These are phyloP conservation scores for Eimeria acervulina DNA, from an alignment of 169 alveolate genomes.

Conservation along the genomic window DNA sequence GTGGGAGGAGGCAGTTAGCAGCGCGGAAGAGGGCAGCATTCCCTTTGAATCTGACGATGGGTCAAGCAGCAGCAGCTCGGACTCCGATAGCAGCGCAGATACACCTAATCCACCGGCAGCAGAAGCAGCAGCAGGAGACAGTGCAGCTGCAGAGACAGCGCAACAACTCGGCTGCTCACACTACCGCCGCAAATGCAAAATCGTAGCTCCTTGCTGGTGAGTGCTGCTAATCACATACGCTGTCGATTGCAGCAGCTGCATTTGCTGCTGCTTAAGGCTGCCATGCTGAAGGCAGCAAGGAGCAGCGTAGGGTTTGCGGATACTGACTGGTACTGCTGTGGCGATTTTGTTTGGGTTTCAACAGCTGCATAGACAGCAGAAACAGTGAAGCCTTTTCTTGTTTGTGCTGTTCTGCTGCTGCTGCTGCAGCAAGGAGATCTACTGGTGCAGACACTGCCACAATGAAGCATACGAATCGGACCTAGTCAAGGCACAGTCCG, in stretches of 20 bases:
- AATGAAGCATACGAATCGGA: slow-evolving; percentile 83
- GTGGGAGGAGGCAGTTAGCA: not conserved
- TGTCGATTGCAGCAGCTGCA: too few species aligned
- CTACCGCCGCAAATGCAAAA: slow-evolving; percentile 76
- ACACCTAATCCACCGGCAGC: not conserved
- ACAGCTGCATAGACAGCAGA: not conserved
- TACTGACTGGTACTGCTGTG: too few species aligned
- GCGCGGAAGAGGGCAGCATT: slow-evolving; percentile 1
- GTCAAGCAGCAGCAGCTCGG: not conserved
- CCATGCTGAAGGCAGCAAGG: too few species aligned
- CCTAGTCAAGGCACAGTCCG: slow-evolving; percentile 70
- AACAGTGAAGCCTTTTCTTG: not conserved
- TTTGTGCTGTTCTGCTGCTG: not conserved
- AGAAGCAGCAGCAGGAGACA: not conserved
- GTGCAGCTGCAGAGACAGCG: not conserved
- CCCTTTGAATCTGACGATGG: slow-evolving; percentile 5
- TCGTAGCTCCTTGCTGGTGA: slow-evolving; percentile 81
- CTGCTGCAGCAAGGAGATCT: slow-evolving; percentile 80
- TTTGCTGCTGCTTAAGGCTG: too few species aligned
- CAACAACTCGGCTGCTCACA: slow-evolving; percentile 59
- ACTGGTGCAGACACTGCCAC: slow-evolving; percentile 89
- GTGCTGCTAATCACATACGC: not conserved
- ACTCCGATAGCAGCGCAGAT: not conserved
- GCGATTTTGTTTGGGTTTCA: too few species aligned
- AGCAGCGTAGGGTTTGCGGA: too few species aligned